These are phyloP conservation scores for Fusarium lateritium DNA, from an alignment of 2,329 filamentous ascomycete genomes.

Conservation along the genomic window DNA sequence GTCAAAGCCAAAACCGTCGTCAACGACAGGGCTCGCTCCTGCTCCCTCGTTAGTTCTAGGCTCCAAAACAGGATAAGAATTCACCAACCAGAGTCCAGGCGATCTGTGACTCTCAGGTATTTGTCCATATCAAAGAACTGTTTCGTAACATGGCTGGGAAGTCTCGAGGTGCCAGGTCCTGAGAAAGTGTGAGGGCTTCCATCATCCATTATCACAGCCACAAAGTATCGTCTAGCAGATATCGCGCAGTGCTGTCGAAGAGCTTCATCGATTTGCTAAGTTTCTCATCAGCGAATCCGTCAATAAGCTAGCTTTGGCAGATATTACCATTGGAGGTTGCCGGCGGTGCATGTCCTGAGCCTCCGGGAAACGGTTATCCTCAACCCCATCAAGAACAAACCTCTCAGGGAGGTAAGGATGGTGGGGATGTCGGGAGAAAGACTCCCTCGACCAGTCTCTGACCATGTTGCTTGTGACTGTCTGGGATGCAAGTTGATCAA, in stretches of 20 bases:
- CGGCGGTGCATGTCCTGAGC: conserved; percentile 55
- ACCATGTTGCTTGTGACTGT: conserved; percentile 54
- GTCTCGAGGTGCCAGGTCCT: conserved; percentile 57
- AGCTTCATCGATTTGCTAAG: conserved; percentile 66
- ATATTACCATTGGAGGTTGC: conserved; percentile 57
- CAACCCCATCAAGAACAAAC: conserved; percentile 49
- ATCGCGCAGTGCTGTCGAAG: conserved; percentile 68
- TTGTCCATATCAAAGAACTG: conserved; percentile 64
- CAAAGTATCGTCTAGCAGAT: conserved; percentile 66
- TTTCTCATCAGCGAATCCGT: conserved; percentile 27
- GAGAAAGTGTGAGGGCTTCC: conserved; percentile 63
- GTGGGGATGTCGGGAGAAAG: conserved; percentile 57
- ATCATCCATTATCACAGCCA: conserved; percentile 66
- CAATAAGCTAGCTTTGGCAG: neutral
- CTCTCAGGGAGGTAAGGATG: conserved; percentile 51
- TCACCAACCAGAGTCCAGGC: conserved; percentile 58
- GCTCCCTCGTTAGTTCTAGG: conserved; percentile 24
- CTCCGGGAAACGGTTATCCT: conserved; percentile 56
- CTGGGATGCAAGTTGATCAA: conserved; percentile 3
- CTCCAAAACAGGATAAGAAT: too few relatives aligned
- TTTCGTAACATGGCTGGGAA: conserved; percentile 57
- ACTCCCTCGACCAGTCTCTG: conserved; percentile 58
- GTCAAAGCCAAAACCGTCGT: conserved; percentile 52
- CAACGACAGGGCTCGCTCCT: conserved; percentile 55
- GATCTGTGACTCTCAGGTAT: conserved; percentile 59